Base-by-base conservation (phyloP, 768 basidiomycete genomes). In the Suillus lakei region DNA sequence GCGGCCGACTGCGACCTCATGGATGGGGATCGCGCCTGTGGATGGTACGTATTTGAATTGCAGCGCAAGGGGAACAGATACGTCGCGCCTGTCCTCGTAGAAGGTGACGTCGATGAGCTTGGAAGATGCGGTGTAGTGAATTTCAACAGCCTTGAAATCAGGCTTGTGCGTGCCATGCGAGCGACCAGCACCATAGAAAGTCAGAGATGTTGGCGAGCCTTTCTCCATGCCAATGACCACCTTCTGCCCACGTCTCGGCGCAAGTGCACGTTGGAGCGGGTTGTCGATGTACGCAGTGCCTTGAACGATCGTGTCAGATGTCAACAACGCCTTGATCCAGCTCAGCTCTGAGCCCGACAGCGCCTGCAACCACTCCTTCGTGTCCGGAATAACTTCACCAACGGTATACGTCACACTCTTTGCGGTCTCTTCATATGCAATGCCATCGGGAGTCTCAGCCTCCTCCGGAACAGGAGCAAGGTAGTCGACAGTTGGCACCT, bases 21-120 rank as follows among this genome's bases (percentile, higher is more conserved):
- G 96, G 69, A 99, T 95, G 28, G 98, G 96, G 2, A 92, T 91
- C 67, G 85, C 98, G 48, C 94, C 95, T 80, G 89, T 89, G 8
- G 91, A 88, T 7, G 96, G 95, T 70, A 90, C 88, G 80, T 98
- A 99, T 65, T 83, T 76, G 85, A 95, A 99, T 68, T 89, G 84
- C 70, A 99, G 86, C 51, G 79, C 73, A 32, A 99, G 88, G 26
- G 96, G 93, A 34, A 99, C 87, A 4, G 92, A 86, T 34, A 83
- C 84, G 36, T 86, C 89, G 18, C 77, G 85, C 53, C 95, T 91
- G 68, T 97, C 96, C 77, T 99, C 96, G 74, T 83, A 90, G 68
- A 98, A 81, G 1, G 87, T 89, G 44, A 97, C 81, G 59, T 86
- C 75, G 77, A 98, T 96, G 41, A 80, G 69, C 54, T 82, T 81